phyloP scores from a whole-genome alignment of 441 rosid species.

The Pelargonium fulgidum region DNA sequence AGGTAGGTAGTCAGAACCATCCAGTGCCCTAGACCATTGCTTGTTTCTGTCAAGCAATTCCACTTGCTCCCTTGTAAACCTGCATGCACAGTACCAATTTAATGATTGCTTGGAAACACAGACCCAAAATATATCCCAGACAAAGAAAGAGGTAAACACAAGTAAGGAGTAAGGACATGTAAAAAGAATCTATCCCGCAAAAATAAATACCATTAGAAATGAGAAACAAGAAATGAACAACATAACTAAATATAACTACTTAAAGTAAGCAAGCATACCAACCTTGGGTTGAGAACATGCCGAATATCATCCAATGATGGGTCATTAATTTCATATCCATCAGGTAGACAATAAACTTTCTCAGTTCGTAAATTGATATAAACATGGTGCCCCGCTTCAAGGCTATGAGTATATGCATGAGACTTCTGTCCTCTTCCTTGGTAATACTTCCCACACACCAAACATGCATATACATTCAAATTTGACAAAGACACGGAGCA shows the following conservation, averaged over 20 bases:
- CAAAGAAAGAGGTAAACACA: neutral
- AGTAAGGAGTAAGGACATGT: neutral
- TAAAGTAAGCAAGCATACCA: neutral
- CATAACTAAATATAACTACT: neutral
- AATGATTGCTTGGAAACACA: neutral
- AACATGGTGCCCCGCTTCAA: constrained; percentile 93
- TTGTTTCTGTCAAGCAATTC: constrained; percentile 72
- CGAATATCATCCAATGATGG: constrained; percentile 93
- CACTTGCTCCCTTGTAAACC: constrained; percentile 78
- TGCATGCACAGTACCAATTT: constrained; percentile 22
- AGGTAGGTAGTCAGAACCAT: constrained; percentile 95
- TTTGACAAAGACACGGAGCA: constrained; percentile 90
- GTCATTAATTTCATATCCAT: constrained; percentile 88
- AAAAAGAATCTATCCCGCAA: neutral
- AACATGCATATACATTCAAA: constrained; percentile 85
- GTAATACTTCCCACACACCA: constrained; percentile 90
- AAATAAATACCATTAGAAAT: neutral
- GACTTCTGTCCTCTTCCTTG: constrained; percentile 94
- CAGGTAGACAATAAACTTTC: constrained; percentile 92
- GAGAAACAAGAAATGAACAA: neutral
- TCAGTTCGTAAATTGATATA: constrained; percentile 82
- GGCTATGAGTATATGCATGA: constrained; percentile 97
- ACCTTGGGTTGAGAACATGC: constrained; percentile 88
- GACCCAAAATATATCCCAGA: neutral
- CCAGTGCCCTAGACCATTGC: constrained; percentile 95